Evolutionary conservation across 2,329 filamentous ascomycete species (phyloP).

Genomic region (Cladophialophora bantiana): DNA sequence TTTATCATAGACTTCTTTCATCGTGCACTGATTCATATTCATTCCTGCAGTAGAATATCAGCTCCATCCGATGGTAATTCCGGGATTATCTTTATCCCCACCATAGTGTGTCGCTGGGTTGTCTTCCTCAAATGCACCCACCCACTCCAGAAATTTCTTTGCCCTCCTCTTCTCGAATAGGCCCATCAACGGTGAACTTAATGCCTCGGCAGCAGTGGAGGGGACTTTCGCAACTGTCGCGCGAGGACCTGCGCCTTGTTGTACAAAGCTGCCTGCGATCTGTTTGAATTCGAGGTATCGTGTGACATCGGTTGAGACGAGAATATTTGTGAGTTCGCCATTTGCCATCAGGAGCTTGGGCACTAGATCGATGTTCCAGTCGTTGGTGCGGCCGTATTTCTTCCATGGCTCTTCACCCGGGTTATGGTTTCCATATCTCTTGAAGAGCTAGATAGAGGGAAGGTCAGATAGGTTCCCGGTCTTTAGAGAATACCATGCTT

Average conservation of each 20-base stretch:
- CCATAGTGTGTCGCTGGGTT: conserved; percentile 90
- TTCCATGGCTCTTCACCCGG: conserved; percentile 92
- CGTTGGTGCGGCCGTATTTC: conserved; percentile 93
- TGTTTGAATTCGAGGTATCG: conserved; percentile 92
- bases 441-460: conserved; percentile 77
- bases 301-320: conserved; percentile 92
- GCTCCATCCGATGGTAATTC: not conserved
- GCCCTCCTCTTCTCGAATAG: conserved; percentile 97
- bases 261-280: conserved; percentile 94
- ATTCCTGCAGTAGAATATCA: conserved; percentile 62
- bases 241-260: conserved; percentile 81
- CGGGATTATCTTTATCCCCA: conserved; percentile 51
- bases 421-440: conserved; percentile 87
- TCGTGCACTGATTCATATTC: conserved; percentile 77
- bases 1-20: conserved; percentile 99
- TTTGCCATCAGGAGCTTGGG: conserved; percentile 99
- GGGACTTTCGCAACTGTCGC: conserved; percentile 97
- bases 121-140: conserved; percentile 82
- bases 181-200: conserved; percentile 93
- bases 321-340: conserved; percentile 96
- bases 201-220: conserved; percentile 86
- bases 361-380: conserved; percentile 99
- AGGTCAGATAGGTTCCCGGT: conserved; percentile 17
- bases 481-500: conserved; percentile 45
- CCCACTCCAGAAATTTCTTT: conserved; percentile 96